Evolutionary conservation across 2,329 filamentous ascomycete species (phyloP).

Genomic region (Arthroderma sp.): DNA sequence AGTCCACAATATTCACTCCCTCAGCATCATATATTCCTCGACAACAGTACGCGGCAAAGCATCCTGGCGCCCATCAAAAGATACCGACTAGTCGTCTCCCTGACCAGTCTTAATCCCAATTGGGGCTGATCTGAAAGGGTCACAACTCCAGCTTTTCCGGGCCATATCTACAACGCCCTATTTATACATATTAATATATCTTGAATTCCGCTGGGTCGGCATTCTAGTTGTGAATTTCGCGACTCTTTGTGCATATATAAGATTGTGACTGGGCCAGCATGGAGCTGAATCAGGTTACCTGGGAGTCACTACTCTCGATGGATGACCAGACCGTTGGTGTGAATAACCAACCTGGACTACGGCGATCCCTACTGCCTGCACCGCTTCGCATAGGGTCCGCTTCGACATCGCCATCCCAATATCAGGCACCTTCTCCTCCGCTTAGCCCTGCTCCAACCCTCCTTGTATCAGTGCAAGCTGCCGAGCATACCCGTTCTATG

Average conservation of each 20-base stretch:
- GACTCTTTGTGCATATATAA: neutral
- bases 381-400: constrained; percentile 8
- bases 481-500: neutral
- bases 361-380: constrained; percentile 5
- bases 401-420: constrained; percentile 5
- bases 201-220: neutral
- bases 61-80: neutral
- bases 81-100: neutral
- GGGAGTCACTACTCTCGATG: constrained; percentile 3
- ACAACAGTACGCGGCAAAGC: neutral
- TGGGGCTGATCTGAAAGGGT: neutral
- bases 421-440: constrained; percentile 10
- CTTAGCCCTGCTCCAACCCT: constrained; percentile 12
- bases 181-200: neutral
- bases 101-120: neutral
- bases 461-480: constrained; percentile 9
- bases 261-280: neutral
- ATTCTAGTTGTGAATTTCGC: neutral
- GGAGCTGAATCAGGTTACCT: neutral
- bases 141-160: neutral
- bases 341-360: neutral
- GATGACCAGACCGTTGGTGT: neutral
- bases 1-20: neutral
- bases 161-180: neutral
- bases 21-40: neutral